A percentile compares a stretch with the other conserved stretches of the same genome.
These are phyloP conservation scores for Kalaharituber pfeilii DNA, from an alignment of 2,329 filamentous ascomycete species.

Conservation along the genomic window DNA sequence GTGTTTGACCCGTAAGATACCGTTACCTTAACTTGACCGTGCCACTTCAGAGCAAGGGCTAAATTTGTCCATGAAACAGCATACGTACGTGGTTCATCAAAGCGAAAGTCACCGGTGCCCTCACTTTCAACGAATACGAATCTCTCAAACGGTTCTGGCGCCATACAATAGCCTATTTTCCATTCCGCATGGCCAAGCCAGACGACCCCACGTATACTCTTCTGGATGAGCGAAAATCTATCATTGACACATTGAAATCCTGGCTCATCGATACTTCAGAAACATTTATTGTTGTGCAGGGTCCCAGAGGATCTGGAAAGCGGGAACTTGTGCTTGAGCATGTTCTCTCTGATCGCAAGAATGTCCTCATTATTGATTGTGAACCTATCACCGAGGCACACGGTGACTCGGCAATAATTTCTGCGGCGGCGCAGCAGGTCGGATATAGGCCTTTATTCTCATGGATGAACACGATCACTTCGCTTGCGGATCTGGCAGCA, in stretches of 20 bases:
- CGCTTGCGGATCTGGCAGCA: constrained; percentile 76
- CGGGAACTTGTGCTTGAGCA: constrained; percentile 74
- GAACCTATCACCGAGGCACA: constrained; percentile 82
- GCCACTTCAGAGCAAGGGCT: constrained; percentile 3
- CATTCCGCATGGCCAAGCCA: background rate
- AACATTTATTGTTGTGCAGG: constrained; percentile 61
- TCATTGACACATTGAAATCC: constrained; percentile 64
- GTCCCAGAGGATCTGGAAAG: constrained; percentile 80
- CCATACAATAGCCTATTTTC: constrained; percentile 33
- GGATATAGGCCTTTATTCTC: constrained; percentile 89
- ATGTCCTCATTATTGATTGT: constrained; percentile 78
- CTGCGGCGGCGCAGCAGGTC: constrained; percentile 60
- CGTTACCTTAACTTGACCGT: constrained; percentile 1
- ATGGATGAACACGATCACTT: constrained; percentile 89
- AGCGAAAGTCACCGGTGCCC: constrained; percentile 60
- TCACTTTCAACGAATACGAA: constrained; percentile 55
- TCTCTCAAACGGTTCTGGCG: constrained; percentile 67
- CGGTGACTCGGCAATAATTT: constrained; percentile 73
- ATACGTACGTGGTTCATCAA: constrained; percentile 88
- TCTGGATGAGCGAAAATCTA: constrained; percentile 57
- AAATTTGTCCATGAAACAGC: constrained; percentile 16
- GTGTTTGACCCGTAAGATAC: constrained; percentile 57
- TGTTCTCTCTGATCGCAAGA: constrained; percentile 46
- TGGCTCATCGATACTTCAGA: constrained; percentile 80
- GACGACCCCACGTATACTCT: background rate